These are phyloP conservation scores for Candida frijolesensis DNA, from an alignment of 1,139 yeast species.

Conservation along the genomic window DNA sequence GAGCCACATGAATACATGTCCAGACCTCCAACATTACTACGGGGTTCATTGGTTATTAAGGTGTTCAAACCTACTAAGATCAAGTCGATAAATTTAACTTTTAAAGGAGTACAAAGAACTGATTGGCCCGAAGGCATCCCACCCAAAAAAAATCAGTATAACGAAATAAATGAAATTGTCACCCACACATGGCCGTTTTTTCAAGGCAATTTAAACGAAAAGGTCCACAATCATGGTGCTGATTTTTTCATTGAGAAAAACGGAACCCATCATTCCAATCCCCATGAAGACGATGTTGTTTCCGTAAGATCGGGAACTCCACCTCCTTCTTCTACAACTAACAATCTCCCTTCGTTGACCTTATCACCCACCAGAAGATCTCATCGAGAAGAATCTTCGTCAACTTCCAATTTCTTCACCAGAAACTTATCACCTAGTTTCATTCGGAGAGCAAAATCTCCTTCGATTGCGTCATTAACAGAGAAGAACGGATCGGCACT, in stretches of 20 bases:
- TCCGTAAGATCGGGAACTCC: conserved; percentile 22
- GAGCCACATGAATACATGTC: conserved; percentile 63
- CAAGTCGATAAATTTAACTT: conserved; percentile 64
- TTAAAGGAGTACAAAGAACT: conserved; percentile 76
- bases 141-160: conserved; percentile 70
- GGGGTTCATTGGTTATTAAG: conserved; percentile 79
- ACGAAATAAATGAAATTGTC: conserved; percentile 66
- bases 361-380: conserved; percentile 5
- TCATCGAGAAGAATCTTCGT: conserved; percentile 5
- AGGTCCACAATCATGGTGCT: conserved; percentile 54
- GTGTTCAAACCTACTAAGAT: conserved; percentile 76
- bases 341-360: background rate
- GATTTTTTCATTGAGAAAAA: conserved; percentile 46
- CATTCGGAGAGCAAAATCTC: conserved; percentile 46
- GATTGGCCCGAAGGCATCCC: conserved; percentile 99
- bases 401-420: conserved; percentile 24
- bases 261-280: conserved; percentile 13
- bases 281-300: conserved; percentile 37
- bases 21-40: conserved; percentile 76
- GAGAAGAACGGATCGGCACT: conserved; percentile 16
- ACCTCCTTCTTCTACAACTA: conserved; percentile 20
- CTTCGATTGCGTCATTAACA: conserved; percentile 24
- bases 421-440: conserved; percentile 32
- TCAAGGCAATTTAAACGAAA: conserved; percentile 24
- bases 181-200: conserved; percentile 94